A percentile compares a stretch with the other conserved stretches of the same genome.
phyloP scores from a whole-genome alignment of 192 early-diverging fungal genomes.

The Coemansia sp. region DNA sequence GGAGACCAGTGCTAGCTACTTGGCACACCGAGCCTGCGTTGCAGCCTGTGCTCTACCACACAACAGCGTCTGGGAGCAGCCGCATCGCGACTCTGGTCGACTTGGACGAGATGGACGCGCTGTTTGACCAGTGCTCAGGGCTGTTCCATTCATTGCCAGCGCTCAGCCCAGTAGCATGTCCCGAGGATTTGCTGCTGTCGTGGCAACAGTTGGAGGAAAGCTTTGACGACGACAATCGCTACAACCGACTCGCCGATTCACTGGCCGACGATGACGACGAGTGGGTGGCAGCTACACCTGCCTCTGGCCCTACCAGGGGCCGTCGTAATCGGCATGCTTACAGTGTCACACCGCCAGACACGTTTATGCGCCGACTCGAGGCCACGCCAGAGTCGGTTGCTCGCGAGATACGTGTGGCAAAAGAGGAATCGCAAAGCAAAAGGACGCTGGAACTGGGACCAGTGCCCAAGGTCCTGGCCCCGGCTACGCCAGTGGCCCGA shows the following conservation, averaged over 20 bases:
- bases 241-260: constrained; percentile 16
- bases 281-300: not conserved
- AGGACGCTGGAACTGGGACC: not conserved
- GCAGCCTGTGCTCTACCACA: not conserved
- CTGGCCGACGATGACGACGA: not conserved
- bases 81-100: not conserved
- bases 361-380: constrained; percentile 10
- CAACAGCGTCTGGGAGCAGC: not conserved
- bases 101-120: constrained; percentile 4
- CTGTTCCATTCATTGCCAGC: constrained; percentile 9
- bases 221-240: constrained; percentile 15
- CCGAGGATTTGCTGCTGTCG: constrained; percentile 9
- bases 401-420: constrained; percentile 1
- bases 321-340: not conserved
- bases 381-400: constrained; percentile 14
- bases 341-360: constrained; percentile 7
- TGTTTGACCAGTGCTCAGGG: constrained; percentile 19
- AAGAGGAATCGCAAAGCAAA: not conserved
- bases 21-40: not conserved
- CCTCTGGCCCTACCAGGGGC: too few relatives aligned
- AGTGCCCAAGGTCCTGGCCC: not conserved
- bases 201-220: constrained; percentile 23
- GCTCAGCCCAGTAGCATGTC: not conserved
- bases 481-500: not conserved
- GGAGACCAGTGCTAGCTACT: not conserved